Evolutionary conservation across 495 filamentous ascomycete genomes (phyloP).

Genomic region (Xylaria castorea): DNA sequence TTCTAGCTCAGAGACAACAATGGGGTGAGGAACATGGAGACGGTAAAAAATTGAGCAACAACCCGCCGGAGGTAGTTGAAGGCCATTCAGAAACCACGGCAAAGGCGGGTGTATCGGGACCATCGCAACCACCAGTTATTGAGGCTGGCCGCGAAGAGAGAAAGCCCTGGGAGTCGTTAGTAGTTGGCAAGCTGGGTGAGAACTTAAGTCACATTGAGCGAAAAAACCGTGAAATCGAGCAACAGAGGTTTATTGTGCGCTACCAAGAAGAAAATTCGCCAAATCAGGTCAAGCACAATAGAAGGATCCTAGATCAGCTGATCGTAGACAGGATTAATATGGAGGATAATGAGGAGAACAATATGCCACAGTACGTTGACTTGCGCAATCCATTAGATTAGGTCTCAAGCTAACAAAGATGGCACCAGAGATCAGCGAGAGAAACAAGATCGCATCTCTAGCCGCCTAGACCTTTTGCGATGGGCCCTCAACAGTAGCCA

Average conservation of each 20-base stretch:
- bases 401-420: constrained; percentile 26
- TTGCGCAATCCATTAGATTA: neutral
- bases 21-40: constrained; percentile 5
- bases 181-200: constrained; percentile 42
- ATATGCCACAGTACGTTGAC: constrained; percentile 44
- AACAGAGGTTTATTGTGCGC: constrained; percentile 40
- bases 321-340: constrained; percentile 43
- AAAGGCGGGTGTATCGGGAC: neutral
- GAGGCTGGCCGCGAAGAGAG: constrained; percentile 12
- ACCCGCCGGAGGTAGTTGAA: neutral
- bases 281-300: constrained; percentile 33
- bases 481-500: constrained; percentile 41
- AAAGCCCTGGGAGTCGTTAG: constrained; percentile 41
- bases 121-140: neutral
- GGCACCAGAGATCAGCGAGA: constrained; percentile 33
- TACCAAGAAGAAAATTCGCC: constrained; percentile 43
- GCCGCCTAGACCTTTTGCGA: constrained; percentile 42
- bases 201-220: constrained; percentile 48
- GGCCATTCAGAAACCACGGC: constrained; percentile 16
- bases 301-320: constrained; percentile 39
- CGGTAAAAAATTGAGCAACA: neutral
- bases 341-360: constrained; percentile 49
- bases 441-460: constrained; percentile 37
- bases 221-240: constrained; percentile 49
- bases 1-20: constrained; percentile 12